These are phyloP conservation scores for Penicillium expansum DNA, from an alignment of 2,329 filamentous ascomycete genomes.

Conservation along the genomic window DNA sequence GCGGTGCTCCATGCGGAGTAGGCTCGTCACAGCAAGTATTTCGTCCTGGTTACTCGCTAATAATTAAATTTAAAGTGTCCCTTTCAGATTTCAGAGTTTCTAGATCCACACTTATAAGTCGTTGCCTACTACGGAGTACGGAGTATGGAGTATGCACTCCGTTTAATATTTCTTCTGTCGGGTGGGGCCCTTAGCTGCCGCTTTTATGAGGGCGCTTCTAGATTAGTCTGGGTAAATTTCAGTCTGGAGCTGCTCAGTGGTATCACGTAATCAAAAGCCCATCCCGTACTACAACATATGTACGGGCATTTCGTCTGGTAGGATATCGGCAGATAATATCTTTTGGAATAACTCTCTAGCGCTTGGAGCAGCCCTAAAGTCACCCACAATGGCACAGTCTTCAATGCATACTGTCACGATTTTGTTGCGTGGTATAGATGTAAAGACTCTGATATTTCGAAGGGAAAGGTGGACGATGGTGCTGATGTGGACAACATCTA, in stretches of 20 bases:
- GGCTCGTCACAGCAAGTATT: background rate
- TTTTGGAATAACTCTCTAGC: background rate
- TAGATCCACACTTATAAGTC: background rate
- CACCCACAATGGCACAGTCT: background rate
- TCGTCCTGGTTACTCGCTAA: background rate
- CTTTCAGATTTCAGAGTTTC: background rate
- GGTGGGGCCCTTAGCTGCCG: slow-evolving; percentile 1
- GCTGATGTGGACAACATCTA: too few relatives aligned
- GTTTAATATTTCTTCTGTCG: background rate
- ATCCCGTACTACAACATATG: too few relatives aligned
- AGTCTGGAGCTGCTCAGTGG: background rate
- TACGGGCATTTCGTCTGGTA: background rate
- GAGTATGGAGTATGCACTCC: background rate
- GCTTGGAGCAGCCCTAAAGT: background rate
- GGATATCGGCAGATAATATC: background rate
- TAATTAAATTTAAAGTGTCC: too few relatives aligned
- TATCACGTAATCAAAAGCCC: too few relatives aligned
- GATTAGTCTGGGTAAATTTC: background rate
- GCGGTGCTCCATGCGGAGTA: too few relatives aligned
- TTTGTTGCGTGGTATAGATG: background rate
- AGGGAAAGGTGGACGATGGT: too few relatives aligned
- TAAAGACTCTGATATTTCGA: too few relatives aligned
- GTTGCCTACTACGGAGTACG: background rate
- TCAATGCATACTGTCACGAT: background rate
- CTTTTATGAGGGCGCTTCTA: background rate